Base-by-base conservation (phyloP, 805 yeast species). In the Metschnikowia koreensis region DNA sequence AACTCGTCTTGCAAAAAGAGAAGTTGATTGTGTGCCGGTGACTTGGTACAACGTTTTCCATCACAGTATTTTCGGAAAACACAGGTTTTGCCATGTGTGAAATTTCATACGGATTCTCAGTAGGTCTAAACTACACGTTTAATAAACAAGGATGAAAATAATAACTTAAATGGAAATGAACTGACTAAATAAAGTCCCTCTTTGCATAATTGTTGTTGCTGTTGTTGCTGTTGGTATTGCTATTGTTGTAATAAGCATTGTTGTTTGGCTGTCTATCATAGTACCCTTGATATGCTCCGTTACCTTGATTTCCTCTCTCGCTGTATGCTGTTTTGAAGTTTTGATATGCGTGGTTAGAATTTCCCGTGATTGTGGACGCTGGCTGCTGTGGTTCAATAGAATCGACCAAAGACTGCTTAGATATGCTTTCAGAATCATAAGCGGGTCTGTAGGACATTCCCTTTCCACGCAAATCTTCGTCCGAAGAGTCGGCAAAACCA, bases 31-130 rank as follows among this genome's bases (percentile, higher is more conserved):
- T 64, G 77, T 71, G 28, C 74, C 74, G 3, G 72, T 81, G 10
- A 80, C 82, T 0, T 80, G 84, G 84, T 73, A 62, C 55, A 79
- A 75, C 50, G 73, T 80, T 0, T 75, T 81, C 54, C 81, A 73
- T 54, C 77, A 77, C 50, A 72, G 80, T 47, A 66, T 80, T 7
- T 80, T 79, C 60, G 83, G 83, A 0, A 74, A 71, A 44, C 78
- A 77, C 10, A 66, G 69, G 29, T 69, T 72, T 51, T 72, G 76
- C 50, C 57, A 53, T 27, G 53, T 48, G 12, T 54, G 46, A 43
- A n/a, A 28, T 7, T 11, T 15, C 15, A 8, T 41, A 2, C 16
- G 26, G n/a, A 26, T 3, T 11, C 13, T 26, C 22, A 28, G 17
- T 26, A 6, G 17, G 5, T 10, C 13, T 9, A 31, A 9, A 29